Conservation (phyloP, 352 stramenopile genomes). For the Pythium brachiatum region DNA sequence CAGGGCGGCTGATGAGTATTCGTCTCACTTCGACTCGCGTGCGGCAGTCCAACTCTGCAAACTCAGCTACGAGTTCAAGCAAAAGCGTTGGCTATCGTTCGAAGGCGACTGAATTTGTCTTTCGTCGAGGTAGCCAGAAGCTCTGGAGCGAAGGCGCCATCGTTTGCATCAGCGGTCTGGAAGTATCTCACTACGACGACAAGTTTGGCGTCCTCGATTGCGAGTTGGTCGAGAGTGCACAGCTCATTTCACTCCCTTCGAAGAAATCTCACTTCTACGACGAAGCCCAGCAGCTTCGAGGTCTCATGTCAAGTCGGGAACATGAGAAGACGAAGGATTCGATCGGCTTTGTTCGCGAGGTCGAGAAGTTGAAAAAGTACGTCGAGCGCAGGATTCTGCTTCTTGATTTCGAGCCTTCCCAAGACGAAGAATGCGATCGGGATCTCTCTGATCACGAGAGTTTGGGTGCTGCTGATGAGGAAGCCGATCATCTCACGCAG, state of each 20-base stretch:
- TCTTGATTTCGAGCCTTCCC: constrained; percentile 36
- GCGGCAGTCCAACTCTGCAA: background rate
- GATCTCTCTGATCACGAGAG: background rate
- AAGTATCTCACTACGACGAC: constrained; percentile 66
- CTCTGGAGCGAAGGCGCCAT: constrained; percentile 53
- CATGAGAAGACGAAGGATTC: background rate
- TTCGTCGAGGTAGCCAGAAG: constrained; percentile 44
- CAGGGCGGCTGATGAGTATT: constrained; percentile 53
- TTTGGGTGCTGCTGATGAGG: constrained; percentile 12
- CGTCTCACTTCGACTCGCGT: constrained; percentile 27
- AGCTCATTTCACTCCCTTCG: constrained; percentile 52
- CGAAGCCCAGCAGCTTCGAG: constrained; percentile 20
- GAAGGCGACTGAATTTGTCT: constrained; percentile 33
- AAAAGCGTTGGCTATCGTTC: constrained; percentile 14
- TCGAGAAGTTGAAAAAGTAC: constrained; percentile 40
- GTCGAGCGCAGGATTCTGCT: constrained; percentile 44
- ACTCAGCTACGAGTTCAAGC: background rate
- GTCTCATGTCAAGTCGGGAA: background rate
- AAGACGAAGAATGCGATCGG: constrained; percentile 28
- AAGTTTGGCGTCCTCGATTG: constrained; percentile 54
- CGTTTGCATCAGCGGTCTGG: constrained; percentile 52
- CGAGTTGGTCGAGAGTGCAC: constrained; percentile 49
- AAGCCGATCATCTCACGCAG: constrained; percentile 54
- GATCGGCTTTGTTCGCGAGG: constrained; percentile 19
- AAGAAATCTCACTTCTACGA: constrained; percentile 57